Evolutionary conservation across 768 basidiomycete genomes (phyloP).

Genomic region (Serendipita sp.): DNA sequence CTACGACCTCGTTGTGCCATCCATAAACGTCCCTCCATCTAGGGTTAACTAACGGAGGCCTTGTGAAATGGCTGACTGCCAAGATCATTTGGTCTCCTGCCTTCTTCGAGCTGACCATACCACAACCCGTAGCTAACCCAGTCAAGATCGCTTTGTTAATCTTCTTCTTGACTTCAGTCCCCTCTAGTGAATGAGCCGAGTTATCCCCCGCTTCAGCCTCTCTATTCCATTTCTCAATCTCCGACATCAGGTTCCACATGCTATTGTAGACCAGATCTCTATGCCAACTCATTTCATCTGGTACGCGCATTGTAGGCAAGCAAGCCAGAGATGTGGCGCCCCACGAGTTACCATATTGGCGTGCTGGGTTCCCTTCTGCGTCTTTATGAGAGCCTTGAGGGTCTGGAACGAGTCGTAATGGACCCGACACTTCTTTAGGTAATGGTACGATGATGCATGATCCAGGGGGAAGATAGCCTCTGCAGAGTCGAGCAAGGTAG

Average conservation of each 20-base stretch:
- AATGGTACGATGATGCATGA: slow-evolving; percentile 15
- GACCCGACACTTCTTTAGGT: background rate
- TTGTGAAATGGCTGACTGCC: slow-evolving; percentile 12
- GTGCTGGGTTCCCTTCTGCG: background rate
- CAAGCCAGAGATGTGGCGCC: slow-evolving; percentile 15
- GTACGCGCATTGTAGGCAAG: slow-evolving; percentile 21
- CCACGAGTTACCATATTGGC: background rate
- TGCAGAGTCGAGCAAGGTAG: slow-evolving; percentile 10
- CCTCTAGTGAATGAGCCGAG: too few species aligned
- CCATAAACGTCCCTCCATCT: too few species aligned
- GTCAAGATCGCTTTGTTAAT: slow-evolving; percentile 13
- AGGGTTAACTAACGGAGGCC: too few species aligned
- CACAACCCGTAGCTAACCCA: slow-evolving; percentile 13
- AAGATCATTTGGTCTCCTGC: slow-evolving; percentile 16
- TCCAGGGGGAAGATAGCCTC: slow-evolving; percentile 16
- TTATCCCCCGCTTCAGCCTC: too few species aligned
- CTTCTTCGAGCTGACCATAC: slow-evolving; percentile 9
- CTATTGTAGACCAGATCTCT: slow-evolving; percentile 21
- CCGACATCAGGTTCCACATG: slow-evolving; percentile 19
- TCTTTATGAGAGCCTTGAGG: background rate
- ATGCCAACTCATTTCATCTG: slow-evolving; percentile 18
- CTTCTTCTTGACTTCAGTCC: background rate
- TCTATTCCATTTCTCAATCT: slow-evolving; percentile 17
- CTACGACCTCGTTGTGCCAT: too few species aligned
- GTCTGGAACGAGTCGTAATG: background rate